Percentiles rank a stretch among this genome's conserved stretches.
phyloP scores from a whole-genome alignment of 2,329 filamentous ascomycete species.

The Gnomoniopsis smithogilvyi region DNA sequence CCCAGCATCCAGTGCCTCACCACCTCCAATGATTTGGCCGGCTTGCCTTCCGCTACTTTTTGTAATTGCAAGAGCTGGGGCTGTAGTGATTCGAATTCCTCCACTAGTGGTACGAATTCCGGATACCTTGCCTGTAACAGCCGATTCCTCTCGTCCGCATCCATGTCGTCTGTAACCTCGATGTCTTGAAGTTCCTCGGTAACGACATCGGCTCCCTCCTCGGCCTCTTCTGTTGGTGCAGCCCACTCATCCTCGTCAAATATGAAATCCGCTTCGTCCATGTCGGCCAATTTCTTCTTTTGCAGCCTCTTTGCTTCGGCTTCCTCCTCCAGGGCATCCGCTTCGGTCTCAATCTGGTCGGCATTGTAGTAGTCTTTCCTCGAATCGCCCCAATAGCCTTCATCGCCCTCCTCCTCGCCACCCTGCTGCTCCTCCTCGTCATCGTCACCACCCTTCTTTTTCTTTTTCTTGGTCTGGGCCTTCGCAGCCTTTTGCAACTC shows the following conservation, averaged over 20 bases:
- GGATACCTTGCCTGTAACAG: constrained; percentile 81
- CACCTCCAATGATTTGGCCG: constrained; percentile 52
- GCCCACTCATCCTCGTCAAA: constrained; percentile 90
- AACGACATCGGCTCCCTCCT: constrained; percentile 59
- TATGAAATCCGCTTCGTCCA: constrained; percentile 89
- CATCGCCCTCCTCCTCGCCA: constrained; percentile 53
- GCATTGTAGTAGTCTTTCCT: constrained; percentile 92
- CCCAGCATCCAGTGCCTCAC: constrained; percentile 78
- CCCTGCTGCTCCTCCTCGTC: constrained; percentile 43
- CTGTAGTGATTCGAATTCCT: constrained; percentile 75
- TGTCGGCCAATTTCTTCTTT: constrained; percentile 83
- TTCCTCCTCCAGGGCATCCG: constrained; percentile 83
- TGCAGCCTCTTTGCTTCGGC: constrained; percentile 83
- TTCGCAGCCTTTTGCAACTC: constrained; percentile 16
- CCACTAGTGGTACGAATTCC: constrained; percentile 82
- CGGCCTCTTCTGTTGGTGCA: constrained; percentile 49
- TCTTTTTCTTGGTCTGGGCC: constrained; percentile 22
- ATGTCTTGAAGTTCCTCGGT: constrained; percentile 83
- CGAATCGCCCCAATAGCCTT: constrained; percentile 81
- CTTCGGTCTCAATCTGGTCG: constrained; percentile 65
- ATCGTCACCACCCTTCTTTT: constrained; percentile 49
- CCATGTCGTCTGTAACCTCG: constrained; percentile 78
- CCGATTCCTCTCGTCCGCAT: constrained; percentile 67
- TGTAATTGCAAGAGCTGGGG: constrained; percentile 59
- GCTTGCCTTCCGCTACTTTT: constrained; percentile 51